Percentiles rank a stretch among this genome's conserved stretches.
Evolutionary conservation across 257 asterid genomes (phyloP).

Genomic region (Solanum sejunctum): DNA sequence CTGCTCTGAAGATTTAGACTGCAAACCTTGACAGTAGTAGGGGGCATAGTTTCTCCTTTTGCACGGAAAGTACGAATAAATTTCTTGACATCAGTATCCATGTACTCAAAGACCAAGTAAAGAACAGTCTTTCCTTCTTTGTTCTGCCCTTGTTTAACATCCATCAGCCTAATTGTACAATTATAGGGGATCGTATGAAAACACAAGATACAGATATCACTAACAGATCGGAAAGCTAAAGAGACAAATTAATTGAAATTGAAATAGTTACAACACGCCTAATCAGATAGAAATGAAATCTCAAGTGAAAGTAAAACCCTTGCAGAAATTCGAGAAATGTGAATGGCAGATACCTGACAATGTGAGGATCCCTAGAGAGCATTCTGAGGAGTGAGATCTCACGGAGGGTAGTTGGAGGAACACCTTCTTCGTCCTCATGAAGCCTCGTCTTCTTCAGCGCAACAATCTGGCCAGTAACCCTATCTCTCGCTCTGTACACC

Average conservation of each 20-base stretch:
- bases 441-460: slow-evolving; percentile 94
- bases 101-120: slow-evolving; percentile 84
- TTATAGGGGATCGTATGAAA: background rate
- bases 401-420: slow-evolving; percentile 95
- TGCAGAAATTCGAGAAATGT: background rate
- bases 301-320: background rate
- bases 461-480: slow-evolving; percentile 79
- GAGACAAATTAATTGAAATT: background rate
- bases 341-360: slow-evolving; percentile 38
- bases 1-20: background rate
- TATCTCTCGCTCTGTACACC: slow-evolving; percentile 90
- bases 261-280: background rate
- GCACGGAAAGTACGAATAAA: slow-evolving; percentile 66
- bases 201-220: background rate
- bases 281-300: background rate
- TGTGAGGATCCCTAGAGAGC: slow-evolving; percentile 84
- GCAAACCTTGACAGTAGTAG: slow-evolving; percentile 44
- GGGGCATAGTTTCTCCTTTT: slow-evolving; percentile 33
- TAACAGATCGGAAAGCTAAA: background rate
- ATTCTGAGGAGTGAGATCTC: slow-evolving; percentile 81
- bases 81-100: slow-evolving; percentile 90
- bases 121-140: slow-evolving; percentile 90
- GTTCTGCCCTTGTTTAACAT: slow-evolving; percentile 80
- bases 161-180: slow-evolving; percentile 45
- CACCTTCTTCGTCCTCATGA: slow-evolving; percentile 95